These are phyloP conservation scores for Neurospora terricola DNA, from an alignment of 495 filamentous ascomycete genomes.

Conservation along the genomic window DNA sequence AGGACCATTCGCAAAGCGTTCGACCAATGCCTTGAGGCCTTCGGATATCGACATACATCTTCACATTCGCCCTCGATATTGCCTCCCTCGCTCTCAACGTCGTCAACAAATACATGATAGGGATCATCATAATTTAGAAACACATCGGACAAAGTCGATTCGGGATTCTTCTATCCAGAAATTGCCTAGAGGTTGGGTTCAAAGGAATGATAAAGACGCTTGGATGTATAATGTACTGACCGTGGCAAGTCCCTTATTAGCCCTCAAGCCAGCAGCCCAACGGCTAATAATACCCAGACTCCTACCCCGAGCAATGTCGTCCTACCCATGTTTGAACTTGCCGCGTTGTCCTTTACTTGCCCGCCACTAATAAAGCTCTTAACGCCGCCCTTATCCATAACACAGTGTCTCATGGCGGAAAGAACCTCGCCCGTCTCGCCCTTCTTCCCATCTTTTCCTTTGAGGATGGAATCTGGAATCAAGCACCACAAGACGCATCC, in stretches of 20 bases:
- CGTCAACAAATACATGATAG: too few species aligned
- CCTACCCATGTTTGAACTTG: neutral
- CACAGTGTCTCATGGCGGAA: neutral
- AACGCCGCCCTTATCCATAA: neutral
- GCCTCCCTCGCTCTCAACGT: too few species aligned
- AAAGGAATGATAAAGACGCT: too few species aligned
- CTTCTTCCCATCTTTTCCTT: neutral
- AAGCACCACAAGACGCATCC: neutral
- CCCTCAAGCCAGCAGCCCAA: neutral
- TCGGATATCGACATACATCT: neutral
- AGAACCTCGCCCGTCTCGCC: neutral
- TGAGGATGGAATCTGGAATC: neutral
- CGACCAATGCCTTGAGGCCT: neutral
- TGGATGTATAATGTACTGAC: too few species aligned
- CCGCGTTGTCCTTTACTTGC: neutral
- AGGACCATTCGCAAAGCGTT: neutral
- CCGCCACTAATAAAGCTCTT: neutral
- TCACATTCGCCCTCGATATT: too few species aligned
- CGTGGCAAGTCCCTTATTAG: neutral
- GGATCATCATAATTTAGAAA: too few species aligned
- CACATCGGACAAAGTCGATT: too few species aligned
- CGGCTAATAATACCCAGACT: neutral
- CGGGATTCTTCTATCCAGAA: too few species aligned
- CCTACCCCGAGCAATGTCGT: neutral
- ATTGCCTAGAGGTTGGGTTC: too few species aligned